Evolutionary conservation across 805 yeast genomes (phyloP).

Genomic region (Metschnikowia koreensis): DNA sequence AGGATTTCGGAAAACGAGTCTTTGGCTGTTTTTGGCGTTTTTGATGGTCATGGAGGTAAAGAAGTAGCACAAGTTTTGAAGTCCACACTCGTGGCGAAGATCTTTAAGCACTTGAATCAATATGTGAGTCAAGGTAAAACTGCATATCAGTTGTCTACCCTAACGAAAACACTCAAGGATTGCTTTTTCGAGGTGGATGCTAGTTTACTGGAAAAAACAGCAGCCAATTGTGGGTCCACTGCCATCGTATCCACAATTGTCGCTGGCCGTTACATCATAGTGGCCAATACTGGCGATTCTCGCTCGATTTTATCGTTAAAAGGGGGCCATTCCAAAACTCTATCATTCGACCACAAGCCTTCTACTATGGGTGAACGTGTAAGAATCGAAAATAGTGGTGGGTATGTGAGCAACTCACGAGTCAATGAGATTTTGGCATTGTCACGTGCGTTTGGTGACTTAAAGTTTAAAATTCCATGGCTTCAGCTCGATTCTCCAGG

Average conservation of each 20-base stretch:
- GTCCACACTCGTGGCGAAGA: conserved; percentile 35
- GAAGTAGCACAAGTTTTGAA: conserved; percentile 56
- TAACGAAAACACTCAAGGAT: conserved; percentile 26
- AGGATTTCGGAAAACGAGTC: conserved; percentile 43
- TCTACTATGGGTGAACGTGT: conserved; percentile 43
- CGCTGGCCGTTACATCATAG: conserved; percentile 42
- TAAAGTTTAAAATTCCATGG: conserved; percentile 40
- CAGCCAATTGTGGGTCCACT: conserved; percentile 43
- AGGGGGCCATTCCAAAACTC: conserved; percentile 52
- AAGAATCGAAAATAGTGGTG: conserved; percentile 41
- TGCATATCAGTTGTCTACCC: conserved; percentile 13
- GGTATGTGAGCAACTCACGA: conserved; percentile 36
- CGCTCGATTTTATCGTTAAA: conserved; percentile 55
- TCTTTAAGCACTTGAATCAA: conserved; percentile 30
- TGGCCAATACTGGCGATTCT: conserved; percentile 77
- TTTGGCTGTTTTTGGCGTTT: conserved; percentile 61
- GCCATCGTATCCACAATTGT: conserved; percentile 35
- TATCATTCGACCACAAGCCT: conserved; percentile 46
- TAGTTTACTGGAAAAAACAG: conserved; percentile 24
- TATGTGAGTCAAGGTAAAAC: conserved; percentile 3
- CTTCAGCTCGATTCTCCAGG: conserved; percentile 22
- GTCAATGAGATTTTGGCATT: conserved; percentile 44
- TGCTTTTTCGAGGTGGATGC: conserved; percentile 38
- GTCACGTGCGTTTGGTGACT: conserved; percentile 46
- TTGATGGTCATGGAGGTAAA: conserved; percentile 82